Evolutionary conservation across 129 eudicot genomes (phyloP).

Genomic region (Smallanthus sonchifolius): DNA sequence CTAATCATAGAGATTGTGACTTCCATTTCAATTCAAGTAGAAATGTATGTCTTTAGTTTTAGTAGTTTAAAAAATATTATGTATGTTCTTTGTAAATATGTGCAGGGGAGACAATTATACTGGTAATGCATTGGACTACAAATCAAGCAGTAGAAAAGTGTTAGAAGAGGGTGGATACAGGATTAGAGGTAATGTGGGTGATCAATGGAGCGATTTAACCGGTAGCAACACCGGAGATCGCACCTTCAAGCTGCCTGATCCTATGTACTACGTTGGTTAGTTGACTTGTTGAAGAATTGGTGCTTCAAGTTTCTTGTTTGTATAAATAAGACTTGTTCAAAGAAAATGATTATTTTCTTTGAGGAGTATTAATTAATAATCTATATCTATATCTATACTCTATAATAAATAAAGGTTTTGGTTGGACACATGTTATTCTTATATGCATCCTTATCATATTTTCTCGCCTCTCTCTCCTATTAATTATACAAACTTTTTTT

Average conservation of each 20-base stretch:
- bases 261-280: constrained; percentile 35
- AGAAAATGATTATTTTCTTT: not conserved
- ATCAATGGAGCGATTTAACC: constrained; percentile 59
- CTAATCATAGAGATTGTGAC: no score
- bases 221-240: constrained; percentile 32
- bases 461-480: no score
- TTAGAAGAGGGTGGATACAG: constrained; percentile 39
- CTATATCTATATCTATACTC: no score
- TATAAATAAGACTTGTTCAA: not conserved
- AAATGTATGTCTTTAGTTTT: no score
- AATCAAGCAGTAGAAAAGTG: constrained; percentile 33
- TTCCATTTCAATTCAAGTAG: no score
- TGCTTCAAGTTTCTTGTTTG: not conserved
- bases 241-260: constrained; percentile 43
- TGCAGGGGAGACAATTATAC: not conserved
- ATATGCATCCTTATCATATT: no score
- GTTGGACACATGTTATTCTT: no score
- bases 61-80: no score
- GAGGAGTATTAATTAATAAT: no score
- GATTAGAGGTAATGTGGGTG: constrained; percentile 52
- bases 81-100: no score
- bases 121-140: constrained; percentile 26
- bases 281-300: not conserved
- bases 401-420: no score
- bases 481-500: no score